A percentile compares a stretch with the other conserved stretches of the same genome.
Evolutionary conservation across 2,329 filamentous ascomycete species (phyloP).

Genomic region (Dissoconium aciculare): DNA sequence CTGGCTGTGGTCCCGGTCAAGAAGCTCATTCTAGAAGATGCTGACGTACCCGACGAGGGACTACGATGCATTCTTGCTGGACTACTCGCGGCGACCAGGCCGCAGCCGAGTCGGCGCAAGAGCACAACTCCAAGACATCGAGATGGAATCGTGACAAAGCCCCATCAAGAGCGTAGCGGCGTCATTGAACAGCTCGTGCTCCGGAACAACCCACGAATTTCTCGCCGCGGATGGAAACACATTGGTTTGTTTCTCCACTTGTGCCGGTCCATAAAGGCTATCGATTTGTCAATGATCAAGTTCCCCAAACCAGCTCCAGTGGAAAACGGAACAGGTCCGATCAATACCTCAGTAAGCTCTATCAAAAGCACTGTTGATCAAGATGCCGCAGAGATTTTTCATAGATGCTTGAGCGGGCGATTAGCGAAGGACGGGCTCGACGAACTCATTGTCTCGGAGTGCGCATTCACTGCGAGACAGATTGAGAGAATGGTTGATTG

Average conservation of each 20-base stretch:
- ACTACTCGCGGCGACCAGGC: constrained; percentile 61
- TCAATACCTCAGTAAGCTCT: constrained; percentile 6
- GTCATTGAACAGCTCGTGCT: constrained; percentile 75
- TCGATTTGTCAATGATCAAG: constrained; percentile 73
- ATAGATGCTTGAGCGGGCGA: constrained; percentile 61
- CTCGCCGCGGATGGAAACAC: constrained; percentile 78
- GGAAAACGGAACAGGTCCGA: constrained; percentile 2
- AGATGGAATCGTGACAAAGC: constrained; percentile 11
- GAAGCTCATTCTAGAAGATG: constrained; percentile 74
- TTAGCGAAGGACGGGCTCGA: constrained; percentile 63
- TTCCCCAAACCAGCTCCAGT: constrained; percentile 43
- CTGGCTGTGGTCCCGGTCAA: constrained; percentile 83
- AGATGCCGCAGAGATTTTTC: constrained; percentile 52
- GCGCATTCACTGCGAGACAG: constrained; percentile 54
- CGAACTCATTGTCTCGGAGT: constrained; percentile 70
- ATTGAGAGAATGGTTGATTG: constrained; percentile 68
- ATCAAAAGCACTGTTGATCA: constrained; percentile 17
- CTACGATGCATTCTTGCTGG: constrained; percentile 75
- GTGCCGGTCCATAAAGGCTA: constrained; percentile 67
- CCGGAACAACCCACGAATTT: constrained; percentile 78
- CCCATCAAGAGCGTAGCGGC: constrained; percentile 40
- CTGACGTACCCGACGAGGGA: constrained; percentile 73
- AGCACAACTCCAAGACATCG: constrained; percentile 17
- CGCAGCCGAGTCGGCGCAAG: constrained; percentile 30
- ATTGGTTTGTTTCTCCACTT: constrained; percentile 81